Evolutionary conservation across 1,284 basidiomycete genomes (phyloP), one percentile per base, ranked within the genome.

Genomic region (Pholiota adiposa): DNA sequence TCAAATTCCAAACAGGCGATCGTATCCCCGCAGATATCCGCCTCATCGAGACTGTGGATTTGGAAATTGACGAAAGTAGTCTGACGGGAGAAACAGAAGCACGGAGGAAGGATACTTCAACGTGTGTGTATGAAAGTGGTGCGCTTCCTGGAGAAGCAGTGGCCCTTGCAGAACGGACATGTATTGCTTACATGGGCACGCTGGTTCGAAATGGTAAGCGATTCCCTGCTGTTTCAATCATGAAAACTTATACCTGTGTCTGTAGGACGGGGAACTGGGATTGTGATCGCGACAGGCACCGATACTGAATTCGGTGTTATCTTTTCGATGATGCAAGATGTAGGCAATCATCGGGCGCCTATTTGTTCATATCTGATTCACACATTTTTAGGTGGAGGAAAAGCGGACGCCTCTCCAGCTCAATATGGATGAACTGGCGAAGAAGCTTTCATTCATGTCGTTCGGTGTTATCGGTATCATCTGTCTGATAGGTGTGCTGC

Each of bases 271-370:
- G 97, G 94, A 0, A 81, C 83, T 34, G 97, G 96, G 2, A 81
- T 98, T 40, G 94, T 97, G 1, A 90, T 98, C 62, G 94, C 92
- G 2, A 98, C 92, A 0, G 97, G 97, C 2, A 81, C 85, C 4
- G 85, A 90, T 61, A 97, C 95, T 1, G 97, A 99, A 72, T 97
- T 98, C 73, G 97, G 97, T 18, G 89, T 96, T 60, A 94, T 99
- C 65, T 98, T 99, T 73, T 87, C 89, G 19, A 97, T 98, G 95
- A 96, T 98, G 92, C 95, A 98, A 75, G 94, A 97, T 70, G 93
- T 94, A 65, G 62, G 34, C 31, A 31, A 38, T 36, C 50, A 18
- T 16, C 19, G 14, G 14, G 38, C 25, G 19, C 43, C 0, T 58
- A 33, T 55, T n/a, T 12, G 16, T n/a, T 19, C 16, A 43, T 29